Base-by-base conservation (phyloP, 148 eudicot genomes). In the Mesembryanthemum crystallinum region DNA sequence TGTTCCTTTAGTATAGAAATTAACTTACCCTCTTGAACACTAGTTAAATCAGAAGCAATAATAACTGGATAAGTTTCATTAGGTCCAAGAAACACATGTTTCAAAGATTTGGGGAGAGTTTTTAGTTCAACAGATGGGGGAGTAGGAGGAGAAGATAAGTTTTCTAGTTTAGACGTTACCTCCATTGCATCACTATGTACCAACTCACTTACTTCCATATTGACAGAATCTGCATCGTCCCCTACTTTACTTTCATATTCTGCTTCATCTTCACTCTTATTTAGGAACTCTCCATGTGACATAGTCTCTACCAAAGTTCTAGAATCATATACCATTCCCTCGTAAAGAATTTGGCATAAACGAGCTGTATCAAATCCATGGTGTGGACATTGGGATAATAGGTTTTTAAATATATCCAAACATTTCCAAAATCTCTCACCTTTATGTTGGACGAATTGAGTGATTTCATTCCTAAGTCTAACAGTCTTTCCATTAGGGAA, bases 271-370 rank as follows among this genome's bases (percentile, higher is more conserved):
- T 10, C 14, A 32, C n/a, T 65, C 15, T 35, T 21, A 65, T 23
- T 15, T 37, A 65, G 32, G 25, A 65, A 65, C 12, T 65, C 69
- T 6, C 47, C 45, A 4, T 65, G 69, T 20, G 24, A 65, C 47
- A 65, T 65, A 18, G 69, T 30, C 25, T 65, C 69, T 18, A 65
- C 69, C 47, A 65, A 30, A 33, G 68, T 65, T 35, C 47, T 65
- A 65, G 69, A 8, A 4, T 35, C 39, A 35, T 35, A 35, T 35
- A 35, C 39, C 39, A 35, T 35, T 35, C 39, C 39, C 39, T 35
- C 51, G 8, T 8, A 14, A 14, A 45, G 15, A 65, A 65, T 37
- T 65, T 17, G 47, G n/a, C 12, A 11, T 37, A 18, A 33, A 32
- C 7, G 10, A 24, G 20, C 20, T 1, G 12, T 45, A 8, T 45